A percentile compares a stretch with the other conserved stretches of the same genome.
phyloP scores from a whole-genome alignment of 2,329 filamentous ascomycete species.

The Exophiala lecanii-corni region DNA sequence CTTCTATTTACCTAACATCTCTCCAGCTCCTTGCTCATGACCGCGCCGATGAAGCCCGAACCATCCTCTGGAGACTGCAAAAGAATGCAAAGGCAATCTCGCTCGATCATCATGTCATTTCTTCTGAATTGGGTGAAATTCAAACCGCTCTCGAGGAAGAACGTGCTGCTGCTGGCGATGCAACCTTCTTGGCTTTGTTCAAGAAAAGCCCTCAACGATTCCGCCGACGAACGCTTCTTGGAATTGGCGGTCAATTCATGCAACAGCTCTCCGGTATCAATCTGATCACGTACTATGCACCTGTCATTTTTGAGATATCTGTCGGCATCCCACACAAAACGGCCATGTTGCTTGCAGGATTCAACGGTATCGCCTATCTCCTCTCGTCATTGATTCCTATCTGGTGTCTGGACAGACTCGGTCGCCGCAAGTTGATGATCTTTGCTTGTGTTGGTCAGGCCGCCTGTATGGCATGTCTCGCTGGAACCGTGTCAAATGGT shows the following conservation, averaged over 20 bases:
- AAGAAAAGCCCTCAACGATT: constrained; percentile 30
- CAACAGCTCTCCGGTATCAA: constrained; percentile 46
- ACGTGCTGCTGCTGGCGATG: constrained; percentile 31
- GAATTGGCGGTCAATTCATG: constrained; percentile 33
- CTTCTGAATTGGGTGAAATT: constrained; percentile 3
- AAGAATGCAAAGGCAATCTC: constrained; percentile 36
- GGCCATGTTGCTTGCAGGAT: constrained; percentile 47
- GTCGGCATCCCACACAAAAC: constrained; percentile 37
- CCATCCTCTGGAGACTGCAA: constrained; percentile 30
- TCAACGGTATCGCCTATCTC: constrained; percentile 53
- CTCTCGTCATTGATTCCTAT: constrained; percentile 49
- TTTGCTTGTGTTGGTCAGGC: constrained; percentile 10
- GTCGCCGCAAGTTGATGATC: constrained; percentile 16
- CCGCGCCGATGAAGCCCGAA: constrained; percentile 45
- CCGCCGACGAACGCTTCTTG: constrained; percentile 32
- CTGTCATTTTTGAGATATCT: constrained; percentile 41
- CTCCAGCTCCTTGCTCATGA: constrained; percentile 53
- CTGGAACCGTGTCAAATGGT: constrained; percentile 32
- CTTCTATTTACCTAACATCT: background rate
- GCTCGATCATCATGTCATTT: constrained; percentile 2
- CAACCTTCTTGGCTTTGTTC: constrained; percentile 33
- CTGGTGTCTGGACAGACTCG: constrained; percentile 33
- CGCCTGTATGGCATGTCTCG: constrained; percentile 58
- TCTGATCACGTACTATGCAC: constrained; percentile 41
- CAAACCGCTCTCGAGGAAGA: constrained; percentile 14